These are phyloP conservation scores for Tetracladium setigerum DNA, from an alignment of 495 filamentous ascomycete species.

Conservation along the genomic window DNA sequence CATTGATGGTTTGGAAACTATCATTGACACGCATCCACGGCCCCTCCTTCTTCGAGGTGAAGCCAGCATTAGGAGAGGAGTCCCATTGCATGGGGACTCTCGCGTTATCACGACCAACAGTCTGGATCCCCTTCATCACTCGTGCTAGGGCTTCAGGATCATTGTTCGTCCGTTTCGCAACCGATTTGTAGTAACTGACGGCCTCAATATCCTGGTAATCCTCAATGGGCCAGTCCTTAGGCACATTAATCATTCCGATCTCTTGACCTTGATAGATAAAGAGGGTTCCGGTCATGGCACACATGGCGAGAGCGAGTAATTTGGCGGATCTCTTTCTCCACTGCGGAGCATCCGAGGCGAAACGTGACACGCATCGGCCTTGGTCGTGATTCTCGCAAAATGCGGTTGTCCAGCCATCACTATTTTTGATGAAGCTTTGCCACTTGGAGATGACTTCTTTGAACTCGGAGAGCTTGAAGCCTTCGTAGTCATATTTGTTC, in stretches of 20 bases:
- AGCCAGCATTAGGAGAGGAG: slow-evolving; percentile 37
- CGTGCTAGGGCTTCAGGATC: slow-evolving; percentile 39
- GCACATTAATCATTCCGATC: slow-evolving; percentile 67
- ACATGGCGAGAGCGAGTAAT: slow-evolving; percentile 53
- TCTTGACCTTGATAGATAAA: slow-evolving; percentile 77
- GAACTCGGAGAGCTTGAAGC: slow-evolving; percentile 47
- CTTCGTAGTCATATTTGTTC: slow-evolving; percentile 41
- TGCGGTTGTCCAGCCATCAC: slow-evolving; percentile 63
- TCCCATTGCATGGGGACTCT: slow-evolving; percentile 59
- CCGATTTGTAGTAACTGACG: slow-evolving; percentile 51
- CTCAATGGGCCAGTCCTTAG: slow-evolving; percentile 52
- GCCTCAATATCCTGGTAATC: slow-evolving; percentile 70
- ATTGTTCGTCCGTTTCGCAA: slow-evolving; percentile 21
- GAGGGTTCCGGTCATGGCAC: slow-evolving; percentile 55
- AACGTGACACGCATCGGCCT: slow-evolving; percentile 55
- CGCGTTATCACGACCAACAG: slow-evolving; percentile 47
- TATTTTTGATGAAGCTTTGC: slow-evolving; percentile 62
- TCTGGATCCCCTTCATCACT: slow-evolving; percentile 48
- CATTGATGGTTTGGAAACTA: slow-evolving; percentile 42
- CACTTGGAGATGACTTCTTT: slow-evolving; percentile 53
- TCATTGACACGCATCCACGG: slow-evolving; percentile 57
- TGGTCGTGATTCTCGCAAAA: slow-evolving; percentile 75
- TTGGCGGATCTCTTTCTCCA: slow-evolving; percentile 45
- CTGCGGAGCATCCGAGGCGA: slow-evolving; percentile 37
- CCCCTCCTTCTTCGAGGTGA: slow-evolving; percentile 29